Evolutionary conservation across 306 rosid species (phyloP).

Genomic region (Alnus rubra): DNA sequence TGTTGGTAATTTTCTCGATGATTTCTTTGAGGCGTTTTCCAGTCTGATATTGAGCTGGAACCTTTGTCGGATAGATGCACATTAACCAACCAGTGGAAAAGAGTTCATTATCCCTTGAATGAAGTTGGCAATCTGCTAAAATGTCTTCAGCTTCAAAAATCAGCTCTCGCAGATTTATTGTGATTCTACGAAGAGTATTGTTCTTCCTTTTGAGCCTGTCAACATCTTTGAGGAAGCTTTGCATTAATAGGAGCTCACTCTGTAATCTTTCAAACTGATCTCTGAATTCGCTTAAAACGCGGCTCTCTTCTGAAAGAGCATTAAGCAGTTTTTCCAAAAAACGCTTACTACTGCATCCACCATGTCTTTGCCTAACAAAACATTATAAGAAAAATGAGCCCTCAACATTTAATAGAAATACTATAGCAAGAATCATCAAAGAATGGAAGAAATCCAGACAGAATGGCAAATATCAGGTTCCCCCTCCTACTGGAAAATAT

Average conservation of each 20-base stretch:
- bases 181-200: not conserved
- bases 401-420: not conserved
- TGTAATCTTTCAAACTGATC: conserved; percentile 32
- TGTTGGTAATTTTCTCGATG: conserved; percentile 12
- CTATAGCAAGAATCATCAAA: not conserved
- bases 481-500: not conserved
- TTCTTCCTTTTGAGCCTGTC: conserved; percentile 33
- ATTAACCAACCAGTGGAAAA: conserved; percentile 22
- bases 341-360: conserved; percentile 33
- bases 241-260: conserved; percentile 34
- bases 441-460: not conserved
- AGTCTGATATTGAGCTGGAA: conserved; percentile 19
- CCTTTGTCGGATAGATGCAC: conserved; percentile 23
- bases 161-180: conserved; percentile 23
- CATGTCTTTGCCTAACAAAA: conserved; percentile 20
- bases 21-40: conserved; percentile 30
- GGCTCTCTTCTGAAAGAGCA: conserved; percentile 36
- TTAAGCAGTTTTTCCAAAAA: conserved; percentile 18
- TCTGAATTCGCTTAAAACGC: conserved; percentile 22
- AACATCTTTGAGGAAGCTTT: conserved; percentile 36
- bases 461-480: not conserved
- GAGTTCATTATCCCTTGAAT: conserved; percentile 3
- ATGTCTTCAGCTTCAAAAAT: conserved; percentile 36
- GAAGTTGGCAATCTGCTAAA: conserved; percentile 37
- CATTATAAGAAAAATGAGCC: not conserved